These are phyloP conservation scores for Entrophospora sp. DNA, from an alignment of 192 early-diverging fungal species.

Conservation along the genomic window DNA sequence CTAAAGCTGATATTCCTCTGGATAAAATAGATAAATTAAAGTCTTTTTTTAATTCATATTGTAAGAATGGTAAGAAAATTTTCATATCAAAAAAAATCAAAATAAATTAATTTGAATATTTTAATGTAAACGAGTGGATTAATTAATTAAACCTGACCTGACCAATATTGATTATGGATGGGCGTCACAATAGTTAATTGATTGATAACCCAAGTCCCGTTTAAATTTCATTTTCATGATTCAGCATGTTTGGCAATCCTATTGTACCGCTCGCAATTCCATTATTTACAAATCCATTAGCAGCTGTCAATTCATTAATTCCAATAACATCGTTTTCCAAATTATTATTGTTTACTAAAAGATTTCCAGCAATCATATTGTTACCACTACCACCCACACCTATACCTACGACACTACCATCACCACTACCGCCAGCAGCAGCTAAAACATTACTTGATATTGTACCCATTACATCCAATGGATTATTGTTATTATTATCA, in stretches of 20 bases:
- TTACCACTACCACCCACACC: background rate
- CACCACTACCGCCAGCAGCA: background rate
- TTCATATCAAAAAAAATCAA: no score
- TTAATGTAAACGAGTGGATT: no score
- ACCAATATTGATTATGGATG: no score
- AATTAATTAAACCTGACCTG: no score
- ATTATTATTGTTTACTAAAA: background rate
- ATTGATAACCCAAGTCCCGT: no score
- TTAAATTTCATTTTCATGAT: conserved; percentile 10
- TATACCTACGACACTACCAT: background rate
- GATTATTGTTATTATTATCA: no score
- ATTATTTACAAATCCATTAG: background rate
- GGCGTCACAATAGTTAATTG: no score
- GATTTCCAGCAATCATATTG: background rate
- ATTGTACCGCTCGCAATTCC: background rate
- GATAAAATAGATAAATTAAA: no score
- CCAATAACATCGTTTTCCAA: background rate
- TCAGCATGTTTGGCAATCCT: background rate
- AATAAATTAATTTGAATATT: no score
- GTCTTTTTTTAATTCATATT: no score
- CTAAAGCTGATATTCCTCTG: no score
- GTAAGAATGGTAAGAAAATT: no score
- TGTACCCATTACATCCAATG: background rate
- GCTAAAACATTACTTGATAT: background rate
- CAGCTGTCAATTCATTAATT: background rate